Base-by-base conservation (phyloP, 768 basidiomycete species). In the Naganishia kalamii region DNA sequence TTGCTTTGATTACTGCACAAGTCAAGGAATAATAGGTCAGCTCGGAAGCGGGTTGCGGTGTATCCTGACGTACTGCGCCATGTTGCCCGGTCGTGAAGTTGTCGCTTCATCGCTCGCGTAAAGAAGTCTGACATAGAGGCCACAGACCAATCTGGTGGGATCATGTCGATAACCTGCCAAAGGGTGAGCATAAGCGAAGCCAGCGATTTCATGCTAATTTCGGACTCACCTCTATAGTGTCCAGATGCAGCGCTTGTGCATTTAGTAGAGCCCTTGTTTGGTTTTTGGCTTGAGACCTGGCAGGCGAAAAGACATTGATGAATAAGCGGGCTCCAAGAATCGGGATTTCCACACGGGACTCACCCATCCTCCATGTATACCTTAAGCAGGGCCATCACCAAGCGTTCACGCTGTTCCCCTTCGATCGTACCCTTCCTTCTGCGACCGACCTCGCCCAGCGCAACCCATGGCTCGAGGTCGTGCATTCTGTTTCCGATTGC, bases 311-410 rank as follows among this genome's bases (percentile, higher is more conserved):
- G 15, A 25, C 11, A 10, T 7, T 29, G 1, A 40, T 11, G 23
- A 25, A 13, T 41, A 15, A 21, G 15, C n/a, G 6, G 21, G 7
- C 11, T 21, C 21, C n/a, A 41, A 25, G 6, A 3, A 23, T 1
- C 12, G 32, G 5, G 13, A 37, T 3, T 25, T 4, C 3, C 29
- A 3, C 5, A 29, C 3, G 5, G 21, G 30, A 82, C 87, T 65
- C 70, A 89, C 89, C 84, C 84, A 62, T 86, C 85, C 37, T 80
- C 81, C 87, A 91, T 87, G 76, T 92, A 92, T 7, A 92, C 87
- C 73, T 88, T 85, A 65, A 94, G 72, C 30, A 94, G 77, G 32
- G 85, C 83, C 79, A 83, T 85, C 68, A 92, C 75, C 69, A 92
- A 77, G 27, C 83, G 81, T 60, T 80, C 83, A 72, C 84, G 86